Evolutionary conservation across 768 basidiomycete genomes (phyloP).

Genomic region (Floccularia luteovirens): DNA sequence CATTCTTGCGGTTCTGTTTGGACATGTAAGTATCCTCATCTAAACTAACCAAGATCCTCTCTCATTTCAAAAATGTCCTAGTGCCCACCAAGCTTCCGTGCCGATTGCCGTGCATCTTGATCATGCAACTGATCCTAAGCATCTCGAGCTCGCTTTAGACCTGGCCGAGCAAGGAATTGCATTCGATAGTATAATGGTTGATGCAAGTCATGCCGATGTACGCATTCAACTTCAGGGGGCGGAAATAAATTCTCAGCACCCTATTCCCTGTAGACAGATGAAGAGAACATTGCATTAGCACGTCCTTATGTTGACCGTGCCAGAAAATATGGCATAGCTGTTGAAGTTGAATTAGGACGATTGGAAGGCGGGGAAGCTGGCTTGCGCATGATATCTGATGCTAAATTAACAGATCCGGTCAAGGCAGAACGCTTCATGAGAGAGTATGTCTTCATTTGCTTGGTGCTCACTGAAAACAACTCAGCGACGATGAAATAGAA

Average conservation of each 20-base stretch:
- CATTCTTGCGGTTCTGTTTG: constrained; percentile 36
- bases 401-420: constrained; percentile 35
- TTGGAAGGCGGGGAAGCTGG: constrained; percentile 44
- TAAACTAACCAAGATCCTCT: too few species aligned
- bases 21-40: constrained; percentile 19
- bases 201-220: constrained; percentile 40
- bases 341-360: constrained; percentile 40
- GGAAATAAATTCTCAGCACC: too few species aligned
- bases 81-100: constrained; percentile 37
- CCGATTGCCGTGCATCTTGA: constrained; percentile 42
- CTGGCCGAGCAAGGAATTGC: constrained; percentile 37
- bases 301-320: constrained; percentile 37
- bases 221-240: too few species aligned
- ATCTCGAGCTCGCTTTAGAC: constrained; percentile 34
- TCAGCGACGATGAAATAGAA: constrained; percentile 15
- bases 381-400: constrained; percentile 35
- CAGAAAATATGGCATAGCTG: constrained; percentile 26
- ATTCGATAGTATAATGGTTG: constrained; percentile 45
- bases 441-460: constrained; percentile 16
- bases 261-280: constrained; percentile 30
- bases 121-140: constrained; percentile 38
- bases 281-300: constrained; percentile 37
- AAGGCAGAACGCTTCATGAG: constrained; percentile 35
- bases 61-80: too few species aligned
- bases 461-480: neutral